These are phyloP conservation scores for Bjerkandera adusta DNA, from an alignment of 1,284 basidiomycete genomes.

Conservation along the genomic window DNA sequence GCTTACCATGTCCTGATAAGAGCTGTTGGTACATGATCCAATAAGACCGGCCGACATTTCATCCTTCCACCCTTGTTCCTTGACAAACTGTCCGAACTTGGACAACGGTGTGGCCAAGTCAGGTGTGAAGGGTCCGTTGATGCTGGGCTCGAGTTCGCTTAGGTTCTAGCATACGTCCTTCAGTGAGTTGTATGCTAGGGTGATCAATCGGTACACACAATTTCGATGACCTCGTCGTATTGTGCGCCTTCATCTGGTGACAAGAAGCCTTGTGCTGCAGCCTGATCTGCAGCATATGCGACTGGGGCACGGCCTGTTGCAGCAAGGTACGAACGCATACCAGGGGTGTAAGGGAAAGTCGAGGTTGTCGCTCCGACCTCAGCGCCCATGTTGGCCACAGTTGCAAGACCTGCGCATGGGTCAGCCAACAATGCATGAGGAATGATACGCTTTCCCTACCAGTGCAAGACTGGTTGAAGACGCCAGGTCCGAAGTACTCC, in stretches of 20 bases:
- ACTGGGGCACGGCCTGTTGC: slow-evolving; percentile 91
- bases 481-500: slow-evolving; percentile 98
- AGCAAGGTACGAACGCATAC: slow-evolving; percentile 88
- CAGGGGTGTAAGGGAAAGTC: slow-evolving; percentile 92
- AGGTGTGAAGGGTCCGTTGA: slow-evolving; percentile 98
- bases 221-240: slow-evolving; percentile 95
- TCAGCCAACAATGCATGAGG: slow-evolving; percentile 1
- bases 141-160: slow-evolving; percentile 89
- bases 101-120: slow-evolving; percentile 97
- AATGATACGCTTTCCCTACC: slow-evolving; percentile 40
- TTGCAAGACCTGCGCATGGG: slow-evolving; percentile 68
- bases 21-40: slow-evolving; percentile 97
- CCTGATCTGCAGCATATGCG: slow-evolving; percentile 83
- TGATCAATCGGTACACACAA: slow-evolving; percentile 54
- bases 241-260: slow-evolving; percentile 87
- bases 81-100: slow-evolving; percentile 80
- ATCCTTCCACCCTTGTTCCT: slow-evolving; percentile 89
- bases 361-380: slow-evolving; percentile 99
- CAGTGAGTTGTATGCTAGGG: not conserved
- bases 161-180: slow-evolving; percentile 58
- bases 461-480: slow-evolving; percentile 90
- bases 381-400: slow-evolving; percentile 98
- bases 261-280: slow-evolving; percentile 79
- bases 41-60: slow-evolving; percentile 91
- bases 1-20: slow-evolving; percentile 89